Evolutionary conservation across 1,284 basidiomycete genomes (phyloP).

Genomic region (Moesziomyces aphidis): DNA sequence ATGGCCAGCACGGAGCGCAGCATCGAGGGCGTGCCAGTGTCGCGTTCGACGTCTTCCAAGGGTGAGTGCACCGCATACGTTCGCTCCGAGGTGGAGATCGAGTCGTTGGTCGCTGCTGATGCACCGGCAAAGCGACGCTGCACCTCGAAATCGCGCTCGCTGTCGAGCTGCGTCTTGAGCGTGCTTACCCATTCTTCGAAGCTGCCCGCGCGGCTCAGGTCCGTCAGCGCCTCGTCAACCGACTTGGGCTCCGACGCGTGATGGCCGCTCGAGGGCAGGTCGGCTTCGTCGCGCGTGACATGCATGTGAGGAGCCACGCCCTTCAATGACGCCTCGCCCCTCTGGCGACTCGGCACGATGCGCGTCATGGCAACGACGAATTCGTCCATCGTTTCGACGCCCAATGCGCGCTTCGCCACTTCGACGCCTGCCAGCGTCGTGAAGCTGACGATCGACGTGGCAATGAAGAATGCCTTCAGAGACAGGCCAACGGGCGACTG

Average conservation of each 20-base stretch:
- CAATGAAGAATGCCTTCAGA: constrained; percentile 46
- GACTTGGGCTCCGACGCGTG: constrained; percentile 16
- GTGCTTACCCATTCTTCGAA: constrained; percentile 46
- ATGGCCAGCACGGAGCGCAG: constrained; percentile 18
- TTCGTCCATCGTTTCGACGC: constrained; percentile 47
- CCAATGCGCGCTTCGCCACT: constrained; percentile 20
- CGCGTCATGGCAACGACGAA: constrained; percentile 44
- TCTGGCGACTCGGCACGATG: constrained; percentile 25
- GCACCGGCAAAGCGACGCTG: constrained; percentile 22
- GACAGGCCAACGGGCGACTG: constrained; percentile 44
- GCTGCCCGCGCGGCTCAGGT: constrained; percentile 34
- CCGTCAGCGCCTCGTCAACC: constrained; percentile 31
- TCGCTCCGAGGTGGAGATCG: constrained; percentile 16
- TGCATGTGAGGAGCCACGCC: constrained; percentile 40
- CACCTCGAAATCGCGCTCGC: constrained; percentile 42
- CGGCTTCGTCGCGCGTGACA: constrained; percentile 11
- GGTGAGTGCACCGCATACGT: constrained; percentile 27
- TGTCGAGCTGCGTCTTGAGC: constrained; percentile 41
- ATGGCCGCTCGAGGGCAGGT: neutral
- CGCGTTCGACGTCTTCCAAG: constrained; percentile 9
- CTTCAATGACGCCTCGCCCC: constrained; percentile 11
- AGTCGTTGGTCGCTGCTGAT: constrained; percentile 15
- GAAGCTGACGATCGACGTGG: constrained; percentile 35
- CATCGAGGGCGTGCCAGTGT: constrained; percentile 6
- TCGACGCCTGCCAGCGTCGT: constrained; percentile 27